These are phyloP conservation scores for Hemisphaericaspora subhashii DNA, from an alignment of 1,139 yeast genomes.

Conservation along the genomic window DNA sequence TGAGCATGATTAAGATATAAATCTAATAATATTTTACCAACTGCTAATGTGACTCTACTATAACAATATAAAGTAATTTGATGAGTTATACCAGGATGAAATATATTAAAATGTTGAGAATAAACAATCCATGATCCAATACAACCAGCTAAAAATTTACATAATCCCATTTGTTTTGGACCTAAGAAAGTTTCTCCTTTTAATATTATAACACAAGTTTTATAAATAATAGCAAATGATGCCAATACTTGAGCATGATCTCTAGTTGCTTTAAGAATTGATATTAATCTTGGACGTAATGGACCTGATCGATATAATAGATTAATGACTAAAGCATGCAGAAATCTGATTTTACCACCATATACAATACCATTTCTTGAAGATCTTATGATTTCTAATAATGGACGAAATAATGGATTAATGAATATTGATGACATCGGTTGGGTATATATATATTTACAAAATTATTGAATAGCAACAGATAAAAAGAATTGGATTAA, in stretches of 20 bases:
- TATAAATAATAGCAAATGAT: conserved; percentile 63
- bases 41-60: conserved; percentile 56
- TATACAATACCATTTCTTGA: conserved; percentile 60
- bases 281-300: conserved; percentile 44
- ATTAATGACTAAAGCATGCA: conserved; percentile 71
- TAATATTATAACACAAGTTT: conserved; percentile 35
- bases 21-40: conserved; percentile 48
- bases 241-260: conserved; percentile 72
- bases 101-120: conserved; percentile 53
- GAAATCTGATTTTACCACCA: conserved; percentile 72
- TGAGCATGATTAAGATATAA: conserved; percentile 36
- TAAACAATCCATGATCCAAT: conserved; percentile 67
- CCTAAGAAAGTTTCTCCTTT: conserved; percentile 38
- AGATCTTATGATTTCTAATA: conserved; percentile 40
- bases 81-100: conserved; percentile 53
- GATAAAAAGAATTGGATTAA: too few species aligned
- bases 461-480: too few species aligned
- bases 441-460: too few species aligned
- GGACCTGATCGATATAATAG: conserved; percentile 54
- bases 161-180: conserved; percentile 24
- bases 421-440: conserved; percentile 22
- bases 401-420: conserved; percentile 37
- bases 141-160: conserved; percentile 62
- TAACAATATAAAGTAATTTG: conserved; percentile 65
- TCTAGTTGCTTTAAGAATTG: conserved; percentile 56